Conservation (phyloP, 805 yeast genomes). For the Pichia heedii region DNA sequence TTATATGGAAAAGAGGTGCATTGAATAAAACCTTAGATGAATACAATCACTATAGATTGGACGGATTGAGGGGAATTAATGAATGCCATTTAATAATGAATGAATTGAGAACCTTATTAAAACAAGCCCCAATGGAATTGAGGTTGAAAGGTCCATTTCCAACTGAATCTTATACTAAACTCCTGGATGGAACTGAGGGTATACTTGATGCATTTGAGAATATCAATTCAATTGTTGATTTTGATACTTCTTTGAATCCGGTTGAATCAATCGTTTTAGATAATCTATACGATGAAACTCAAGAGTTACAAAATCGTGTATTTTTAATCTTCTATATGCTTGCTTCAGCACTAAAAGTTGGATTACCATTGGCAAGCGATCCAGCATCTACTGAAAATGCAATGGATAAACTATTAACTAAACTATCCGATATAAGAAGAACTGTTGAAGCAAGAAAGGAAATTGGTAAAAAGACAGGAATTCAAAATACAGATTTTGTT, state of each 20-base stretch:
- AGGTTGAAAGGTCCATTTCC: slow-evolving; percentile 72
- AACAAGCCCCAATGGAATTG: slow-evolving; percentile 69
- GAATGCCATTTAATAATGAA: slow-evolving; percentile 43
- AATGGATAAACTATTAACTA: slow-evolving; percentile 56
- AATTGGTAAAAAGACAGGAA: slow-evolving; percentile 20
- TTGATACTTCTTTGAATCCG: slow-evolving; percentile 44
- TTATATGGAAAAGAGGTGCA: slow-evolving; percentile 73
- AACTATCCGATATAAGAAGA: slow-evolving; percentile 50
- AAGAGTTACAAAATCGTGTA: slow-evolving; percentile 62
- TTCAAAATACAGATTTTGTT: slow-evolving; percentile 66
- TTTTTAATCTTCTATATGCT: slow-evolving; percentile 72
- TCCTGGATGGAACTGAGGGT: slow-evolving; percentile 48
- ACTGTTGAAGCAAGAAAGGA: slow-evolving; percentile 18
- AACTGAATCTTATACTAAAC: slow-evolving; percentile 35
- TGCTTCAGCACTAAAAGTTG: slow-evolving; percentile 65
- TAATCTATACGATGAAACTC: slow-evolving; percentile 47
- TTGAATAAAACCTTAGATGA: slow-evolving; percentile 34
- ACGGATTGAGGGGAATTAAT: slow-evolving; percentile 37
- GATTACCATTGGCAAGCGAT: slow-evolving; percentile 68
- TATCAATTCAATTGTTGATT: slow-evolving; percentile 56
- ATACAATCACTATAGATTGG: slow-evolving; percentile 20
- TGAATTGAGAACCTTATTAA: slow-evolving; percentile 50
- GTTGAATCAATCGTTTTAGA: slow-evolving; percentile 50
- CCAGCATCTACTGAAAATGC: slow-evolving; percentile 75
- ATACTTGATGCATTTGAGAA: slow-evolving; percentile 72